Base-by-base conservation (phyloP, 306 rosid genomes). In the Acacia acuminata region DNA sequence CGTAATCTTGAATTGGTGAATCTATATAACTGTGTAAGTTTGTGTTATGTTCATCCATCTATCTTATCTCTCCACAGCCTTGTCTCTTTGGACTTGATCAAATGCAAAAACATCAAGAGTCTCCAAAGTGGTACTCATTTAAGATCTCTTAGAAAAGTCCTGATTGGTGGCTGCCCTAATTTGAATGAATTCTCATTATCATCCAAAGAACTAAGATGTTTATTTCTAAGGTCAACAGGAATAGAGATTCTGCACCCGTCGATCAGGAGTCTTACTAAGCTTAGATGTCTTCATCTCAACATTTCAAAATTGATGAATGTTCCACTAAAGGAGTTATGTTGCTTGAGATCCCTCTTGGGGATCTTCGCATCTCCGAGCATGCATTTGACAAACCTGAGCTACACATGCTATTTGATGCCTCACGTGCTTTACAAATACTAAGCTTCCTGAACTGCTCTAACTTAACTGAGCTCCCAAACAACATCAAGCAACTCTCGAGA, bases 381-480 rank as follows among this genome's bases (percentile, higher is more conserved):
- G 44, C 20, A 22, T 25, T 78, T 10, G 40, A 75, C 67, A 67
- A 75, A 73, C 14, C 32, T 0, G 13, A 56, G 51, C 11, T 84
- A 16, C 77, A 16, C 7, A 48, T n/a, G 34, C 7, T 86, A 5
- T 70, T 79, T 79, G 44, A 56, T 34, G 80, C 70, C 43, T 27
- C 79, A 14, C 7, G 0, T n/a, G 73, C 53, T 24, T 2, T 83
- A 1, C 0, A 0, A 65, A 11, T 0, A 53, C 70, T 86, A 4
- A 4, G 45, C 20, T 14, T 86, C 30, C 17, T 73, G 69, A 64
- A 15, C 30, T 80, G 77, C 14, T 3, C n/a, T 13, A 77, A 77
- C 40, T 38, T 80, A 47, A 47, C 20, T 30, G 82, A 83, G 50
- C 68, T 86, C 45, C 87, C 87, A 0, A 36, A 69, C n/a, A 83